These are phyloP conservation scores for Babesia ovis DNA, from an alignment of 169 alveolate species.

Conservation along the genomic window DNA sequence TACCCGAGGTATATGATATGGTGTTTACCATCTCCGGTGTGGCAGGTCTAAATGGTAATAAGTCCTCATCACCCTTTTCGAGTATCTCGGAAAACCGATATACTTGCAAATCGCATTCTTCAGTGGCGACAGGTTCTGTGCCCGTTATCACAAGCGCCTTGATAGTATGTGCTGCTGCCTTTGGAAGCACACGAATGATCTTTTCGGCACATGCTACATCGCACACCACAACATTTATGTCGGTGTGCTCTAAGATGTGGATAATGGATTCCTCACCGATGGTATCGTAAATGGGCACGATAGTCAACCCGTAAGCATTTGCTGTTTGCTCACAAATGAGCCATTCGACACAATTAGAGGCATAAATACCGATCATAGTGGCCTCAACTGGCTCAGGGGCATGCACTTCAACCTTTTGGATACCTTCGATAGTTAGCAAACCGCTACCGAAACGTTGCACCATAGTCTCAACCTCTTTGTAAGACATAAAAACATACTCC, in stretches of 20 bases:
- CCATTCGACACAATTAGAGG: slow-evolving; percentile 80
- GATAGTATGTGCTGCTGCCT: slow-evolving; percentile 14
- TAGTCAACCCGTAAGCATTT: slow-evolving; percentile 76
- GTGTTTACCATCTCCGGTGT: slow-evolving; percentile 74
- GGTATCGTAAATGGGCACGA: slow-evolving; percentile 84
- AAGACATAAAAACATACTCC: slow-evolving; percentile 46
- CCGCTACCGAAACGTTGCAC: slow-evolving; percentile 66
- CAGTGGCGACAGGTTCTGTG: slow-evolving; percentile 25
- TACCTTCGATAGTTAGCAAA: slow-evolving; percentile 9
- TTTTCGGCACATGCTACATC: slow-evolving; percentile 45
- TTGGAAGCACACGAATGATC: slow-evolving; percentile 41
- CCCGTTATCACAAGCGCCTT: slow-evolving; percentile 39
- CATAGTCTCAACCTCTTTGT: slow-evolving; percentile 45
- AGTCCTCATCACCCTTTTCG: slow-evolving; percentile 20
- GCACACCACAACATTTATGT: slow-evolving; percentile 53
- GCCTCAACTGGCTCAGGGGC: slow-evolving; percentile 41
- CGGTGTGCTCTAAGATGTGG: slow-evolving; percentile 69
- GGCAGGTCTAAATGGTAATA: slow-evolving; percentile 50
- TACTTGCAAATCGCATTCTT: slow-evolving; percentile 17
- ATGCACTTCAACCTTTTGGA: slow-evolving; percentile 24
- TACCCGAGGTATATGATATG: slow-evolving; percentile 96
- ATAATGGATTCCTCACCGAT: slow-evolving; percentile 77
- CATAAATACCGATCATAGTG: slow-evolving; percentile 72
- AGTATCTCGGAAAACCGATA: slow-evolving; percentile 59
- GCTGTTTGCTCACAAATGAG: slow-evolving; percentile 78